Conservation (phyloP, 495 filamentous ascomycete species). For the Xylaria nigripes region DNA sequence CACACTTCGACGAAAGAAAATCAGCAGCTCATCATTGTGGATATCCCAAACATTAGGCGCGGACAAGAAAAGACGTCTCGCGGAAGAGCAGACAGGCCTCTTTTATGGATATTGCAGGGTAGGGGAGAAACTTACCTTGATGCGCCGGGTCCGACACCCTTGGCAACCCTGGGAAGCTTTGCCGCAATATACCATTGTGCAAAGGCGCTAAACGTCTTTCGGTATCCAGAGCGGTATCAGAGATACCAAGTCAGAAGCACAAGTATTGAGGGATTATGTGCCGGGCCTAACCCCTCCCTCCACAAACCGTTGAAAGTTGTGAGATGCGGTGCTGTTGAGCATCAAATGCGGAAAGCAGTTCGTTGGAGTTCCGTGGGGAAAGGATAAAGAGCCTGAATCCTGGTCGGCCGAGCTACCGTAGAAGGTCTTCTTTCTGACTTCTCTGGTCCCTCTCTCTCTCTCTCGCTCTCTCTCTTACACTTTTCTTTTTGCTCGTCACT, state of each 20-base stretch:
- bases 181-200: slow-evolving; percentile 62
- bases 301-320: slow-evolving; percentile 16
- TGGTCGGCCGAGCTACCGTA: background rate
- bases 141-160: slow-evolving; percentile 56
- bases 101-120: slow-evolving; percentile 1
- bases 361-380: slow-evolving; percentile 22
- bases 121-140: slow-evolving; percentile 42
- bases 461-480: background rate
- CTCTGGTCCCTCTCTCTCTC: background rate
- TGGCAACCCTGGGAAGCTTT: slow-evolving; percentile 64
- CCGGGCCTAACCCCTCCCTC: slow-evolving; percentile 9
- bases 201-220: slow-evolving; percentile 13
- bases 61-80: background rate
- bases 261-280: background rate
- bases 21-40: slow-evolving; percentile 3
- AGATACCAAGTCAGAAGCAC: slow-evolving; percentile 2
- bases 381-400: background rate
- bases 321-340: slow-evolving; percentile 19
- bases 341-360: slow-evolving; percentile 29
- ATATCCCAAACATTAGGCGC: background rate
- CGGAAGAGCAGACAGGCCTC: slow-evolving; percentile 3
- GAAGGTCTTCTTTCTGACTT: background rate
- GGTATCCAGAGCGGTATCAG: slow-evolving; percentile 8
- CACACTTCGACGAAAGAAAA: slow-evolving; percentile 41
- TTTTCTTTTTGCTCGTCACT: background rate